Base-by-base conservation (phyloP, 2,329 filamentous ascomycete genomes). In the Aschersonia sp. region DNA sequence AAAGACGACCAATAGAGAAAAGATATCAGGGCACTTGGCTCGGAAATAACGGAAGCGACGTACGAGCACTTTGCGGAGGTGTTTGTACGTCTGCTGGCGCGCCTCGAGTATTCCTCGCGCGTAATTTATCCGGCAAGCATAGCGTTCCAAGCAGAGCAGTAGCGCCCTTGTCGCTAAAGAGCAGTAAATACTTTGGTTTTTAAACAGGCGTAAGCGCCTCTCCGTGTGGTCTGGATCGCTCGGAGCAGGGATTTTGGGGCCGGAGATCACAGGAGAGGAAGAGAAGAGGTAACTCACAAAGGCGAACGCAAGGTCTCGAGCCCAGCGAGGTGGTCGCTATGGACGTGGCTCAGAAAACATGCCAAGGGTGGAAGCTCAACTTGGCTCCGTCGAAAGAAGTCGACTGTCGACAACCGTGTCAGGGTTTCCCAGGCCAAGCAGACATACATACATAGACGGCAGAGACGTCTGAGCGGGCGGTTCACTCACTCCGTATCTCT, bases 271-370 rank as follows among this genome's bases (percentile, higher is more conserved):
- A 22, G 22, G 35, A 39, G 8, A 8, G 35, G 35, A 12, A 12
- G 29, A 12, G 4, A 10, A 32, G n/a, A 14, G 14, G 5, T 5
- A 5, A 48, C 47, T 41, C 62, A 78, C 74, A 95, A 95, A 0
- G 87, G 84, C 31, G 84, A 79, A 43, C 79, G 76, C 47, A 89
- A 72, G 10, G 73, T 77, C 55, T 94, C 87, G 1, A 95, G 72
- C 0, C 90, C 89, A 37, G 75, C 74, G 1, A 95, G 74, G 63
- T 95, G 90, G 56, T 95, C 89, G 53, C 84, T 94, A 60, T 95
- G 90, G 2, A 94, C 80, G 73, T 97, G 90, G 62, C 85, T 94
- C 30, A 97, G 71, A 59, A 97, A 95, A 61, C 84, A 92, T 12
- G 85, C 88, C 48, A 92, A 65, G 0, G 87, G 84, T 4, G 83